Base-by-base conservation (phyloP, 2,329 filamentous ascomycete species). In the Pyricularia grisea region DNA sequence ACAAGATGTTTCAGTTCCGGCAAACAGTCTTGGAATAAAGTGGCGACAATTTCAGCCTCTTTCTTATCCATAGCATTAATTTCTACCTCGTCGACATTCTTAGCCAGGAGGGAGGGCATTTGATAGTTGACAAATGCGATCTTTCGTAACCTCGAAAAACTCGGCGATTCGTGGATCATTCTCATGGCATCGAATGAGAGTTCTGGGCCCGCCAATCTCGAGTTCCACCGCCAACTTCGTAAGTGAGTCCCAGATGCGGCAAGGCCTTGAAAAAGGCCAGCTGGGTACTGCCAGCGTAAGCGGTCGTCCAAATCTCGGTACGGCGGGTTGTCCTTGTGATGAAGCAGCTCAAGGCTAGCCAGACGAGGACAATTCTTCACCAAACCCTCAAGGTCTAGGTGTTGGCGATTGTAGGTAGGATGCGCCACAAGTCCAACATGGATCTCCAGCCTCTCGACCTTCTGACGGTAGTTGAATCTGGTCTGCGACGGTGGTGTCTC, bases 281-380 rank as follows among this genome's bases (percentile, higher is more conserved):
- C 77, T 12, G 90, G 85, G 75, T 95, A 94, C 20, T 83, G 83
- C 91, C 92, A 96, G 71, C 87, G 88, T 28, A 89, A 77, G 66
- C 81, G 83, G 31, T 81, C 79, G 66, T 85, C 82, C 5, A 89
- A 80, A 50, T 81, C 77, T 60, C 90, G 82, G 75, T 89, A 92
- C 0, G 90, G 90, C 1, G 90, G 83, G 71, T 86, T 80, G 74
- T 96, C 92, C 66, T 86, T 82, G 12, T 84, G 85, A 72, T 94
- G 91, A 71, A 89, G 90, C 20, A 97, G 83, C 69, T 93, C 87
- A 36, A 97, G 78, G 66, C 89, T 85, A 67, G 85, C 84, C 20
- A 97, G 81, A 66, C 87, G 88, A 0, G 90, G 89, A 6, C 93
- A 83, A 65, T 85, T 82, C 60, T 83, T 81, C 25, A 96, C 80